Conservation (phyloP, 2,329 filamentous ascomycete species). For the Madurella mycetomatis region DNA sequence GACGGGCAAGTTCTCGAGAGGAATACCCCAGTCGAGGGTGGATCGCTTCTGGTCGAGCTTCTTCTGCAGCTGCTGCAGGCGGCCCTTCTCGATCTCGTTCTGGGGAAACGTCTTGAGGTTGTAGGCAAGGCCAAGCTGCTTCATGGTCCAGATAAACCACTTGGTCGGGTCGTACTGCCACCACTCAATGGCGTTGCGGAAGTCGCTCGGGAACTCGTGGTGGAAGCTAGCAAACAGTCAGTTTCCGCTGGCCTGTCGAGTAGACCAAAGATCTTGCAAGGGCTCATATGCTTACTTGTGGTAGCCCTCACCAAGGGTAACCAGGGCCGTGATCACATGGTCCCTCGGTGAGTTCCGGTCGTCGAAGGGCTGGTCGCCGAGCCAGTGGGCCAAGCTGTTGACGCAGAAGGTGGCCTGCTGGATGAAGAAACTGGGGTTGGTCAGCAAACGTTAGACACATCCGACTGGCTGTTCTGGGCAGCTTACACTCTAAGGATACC, state of each 20-base stretch:
- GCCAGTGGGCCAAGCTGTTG: conserved; percentile 87
- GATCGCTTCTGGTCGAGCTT: conserved; percentile 85
- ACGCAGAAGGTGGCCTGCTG: conserved; percentile 92
- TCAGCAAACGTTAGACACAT: neutral
- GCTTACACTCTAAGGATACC: conserved; percentile 84
- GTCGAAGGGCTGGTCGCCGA: conserved; percentile 88
- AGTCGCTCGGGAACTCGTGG: conserved; percentile 90
- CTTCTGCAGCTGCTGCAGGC: conserved; percentile 85
- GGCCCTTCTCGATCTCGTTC: conserved; percentile 91
- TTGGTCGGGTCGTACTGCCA: conserved; percentile 90
- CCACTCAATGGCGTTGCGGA: conserved; percentile 89
- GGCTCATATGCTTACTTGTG: conserved; percentile 54
- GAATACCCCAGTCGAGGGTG: conserved; percentile 79
- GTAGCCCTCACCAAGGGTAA: conserved; percentile 80
- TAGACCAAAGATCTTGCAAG: neutral
- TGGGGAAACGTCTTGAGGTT: conserved; percentile 86
- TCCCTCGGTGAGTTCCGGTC: conserved; percentile 89
- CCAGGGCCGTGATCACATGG: conserved; percentile 78
- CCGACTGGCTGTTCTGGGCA: conserved; percentile 49
- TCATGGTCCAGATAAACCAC: conserved; percentile 82
- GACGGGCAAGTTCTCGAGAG: conserved; percentile 79
- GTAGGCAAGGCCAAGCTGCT: conserved; percentile 76
- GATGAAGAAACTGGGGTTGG: conserved; percentile 60
- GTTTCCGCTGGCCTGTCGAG: neutral
- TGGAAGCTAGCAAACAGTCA: conserved; percentile 55